These are phyloP conservation scores for Gloeopeniophorella convolvens DNA, from an alignment of 768 basidiomycete species.

Conservation along the genomic window DNA sequence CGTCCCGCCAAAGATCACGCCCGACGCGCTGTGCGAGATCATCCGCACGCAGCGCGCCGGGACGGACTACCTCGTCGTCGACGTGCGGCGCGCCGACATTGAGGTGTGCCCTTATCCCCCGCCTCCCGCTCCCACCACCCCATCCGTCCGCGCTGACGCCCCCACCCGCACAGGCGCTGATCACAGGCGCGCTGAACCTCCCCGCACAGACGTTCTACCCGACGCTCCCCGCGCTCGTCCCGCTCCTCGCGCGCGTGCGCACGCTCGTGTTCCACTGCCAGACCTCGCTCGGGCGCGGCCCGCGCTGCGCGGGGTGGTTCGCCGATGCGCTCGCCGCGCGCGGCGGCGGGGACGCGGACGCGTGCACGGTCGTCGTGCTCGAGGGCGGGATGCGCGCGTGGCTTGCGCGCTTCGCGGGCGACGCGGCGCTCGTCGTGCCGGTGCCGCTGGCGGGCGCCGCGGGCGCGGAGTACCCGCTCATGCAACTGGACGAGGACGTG, in stretches of 20 bases:
- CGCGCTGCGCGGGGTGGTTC: slow-evolving; percentile 24
- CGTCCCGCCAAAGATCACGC: slow-evolving; percentile 18
- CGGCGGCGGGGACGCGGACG: slow-evolving; percentile 15
- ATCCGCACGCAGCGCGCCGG: slow-evolving; percentile 20
- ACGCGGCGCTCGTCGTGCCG: slow-evolving; percentile 17
- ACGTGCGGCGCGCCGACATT: slow-evolving; percentile 33
- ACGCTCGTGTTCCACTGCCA: slow-evolving; percentile 26
- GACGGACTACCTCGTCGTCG: slow-evolving; percentile 31
- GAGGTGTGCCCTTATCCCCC: slow-evolving; percentile 27
- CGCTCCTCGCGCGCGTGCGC: slow-evolving; percentile 26
- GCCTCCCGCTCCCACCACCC: too few relatives aligned
- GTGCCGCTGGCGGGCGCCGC: slow-evolving; percentile 42
- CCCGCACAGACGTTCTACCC: slow-evolving; percentile 40
- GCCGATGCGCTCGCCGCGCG: slow-evolving; percentile 21
- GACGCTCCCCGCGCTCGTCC: slow-evolving; percentile 28
- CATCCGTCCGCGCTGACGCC: neutral
- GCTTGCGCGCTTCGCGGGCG: slow-evolving; percentile 20
- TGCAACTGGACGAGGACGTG: too few relatives aligned
- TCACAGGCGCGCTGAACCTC: slow-evolving; percentile 36
- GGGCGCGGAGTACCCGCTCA: too few relatives aligned
- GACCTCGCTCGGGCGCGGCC: slow-evolving; percentile 22
- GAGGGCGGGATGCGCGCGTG: slow-evolving; percentile 25
- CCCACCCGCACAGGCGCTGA: slow-evolving; percentile 20
- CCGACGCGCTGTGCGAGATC: slow-evolving; percentile 23
- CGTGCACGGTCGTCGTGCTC: slow-evolving; percentile 19